Conservation (phyloP, 257 asterid species). For the Lantana camara region DNA sequence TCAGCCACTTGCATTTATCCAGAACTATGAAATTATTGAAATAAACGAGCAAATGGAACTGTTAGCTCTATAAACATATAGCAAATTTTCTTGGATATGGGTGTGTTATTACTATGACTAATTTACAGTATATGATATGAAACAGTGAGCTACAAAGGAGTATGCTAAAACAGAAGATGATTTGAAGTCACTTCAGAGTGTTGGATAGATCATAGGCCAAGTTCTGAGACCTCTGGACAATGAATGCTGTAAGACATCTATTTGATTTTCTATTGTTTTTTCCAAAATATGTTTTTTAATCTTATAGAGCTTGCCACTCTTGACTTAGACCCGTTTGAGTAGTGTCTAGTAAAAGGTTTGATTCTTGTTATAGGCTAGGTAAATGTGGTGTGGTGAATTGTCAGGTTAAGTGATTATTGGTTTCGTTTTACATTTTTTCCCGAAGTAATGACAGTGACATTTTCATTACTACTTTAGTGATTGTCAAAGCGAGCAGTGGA, state of each 20-base stretch:
- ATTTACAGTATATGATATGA: constrained; percentile 19
- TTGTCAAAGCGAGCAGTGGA: constrained; percentile 96
- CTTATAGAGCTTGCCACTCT: too few species aligned
- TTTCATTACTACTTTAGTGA: constrained; percentile 51
- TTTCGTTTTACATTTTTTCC: constrained; percentile 9
- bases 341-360: not conserved
- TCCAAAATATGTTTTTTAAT: too few species aligned
- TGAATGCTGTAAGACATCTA: constrained; percentile 69
- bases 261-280: too few species aligned
- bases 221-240: constrained; percentile 95
- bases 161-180: constrained; percentile 95
- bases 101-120: constrained; percentile 38
- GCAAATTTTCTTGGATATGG: constrained; percentile 39
- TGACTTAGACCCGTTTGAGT: not conserved
- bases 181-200: constrained; percentile 95
- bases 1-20: constrained; percentile 2
- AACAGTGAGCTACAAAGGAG: constrained; percentile 81
- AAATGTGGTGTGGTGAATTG: not conserved
- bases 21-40: too few species aligned
- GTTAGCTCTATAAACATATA: constrained; percentile 40
- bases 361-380: not conserved
- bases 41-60: too few species aligned
- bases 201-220: constrained; percentile 98
- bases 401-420: not conserved
- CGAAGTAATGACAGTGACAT: constrained; percentile 2